Base-by-base conservation (phyloP, 1,139 yeast species). In the Saccharomyces hybrid region DNA sequence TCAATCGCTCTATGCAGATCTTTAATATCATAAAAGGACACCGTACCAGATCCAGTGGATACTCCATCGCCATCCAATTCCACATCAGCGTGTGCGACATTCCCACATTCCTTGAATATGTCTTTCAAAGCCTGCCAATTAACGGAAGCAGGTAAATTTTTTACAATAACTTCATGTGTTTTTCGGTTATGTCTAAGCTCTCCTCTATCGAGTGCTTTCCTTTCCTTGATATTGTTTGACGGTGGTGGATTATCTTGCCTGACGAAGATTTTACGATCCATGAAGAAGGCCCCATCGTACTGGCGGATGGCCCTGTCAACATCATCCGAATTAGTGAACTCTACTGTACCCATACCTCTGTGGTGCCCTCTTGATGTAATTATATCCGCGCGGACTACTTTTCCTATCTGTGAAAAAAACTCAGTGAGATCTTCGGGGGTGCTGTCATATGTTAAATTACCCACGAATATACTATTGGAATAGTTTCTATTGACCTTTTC, bases 341-440 rank as follows among this genome's bases (percentile, higher is more conserved):
- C 98, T 46, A 93, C 97, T 19, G 97, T 88, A 52, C 91, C 95
- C 93, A 85, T 86, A 60, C 99, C 91, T 74, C 95, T 77, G 70
- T 91, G 86, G 65, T 88, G 88, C 54, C 96, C 95, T 62, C 86
- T 80, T 55, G 81, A 78, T n/a, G 86, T 84, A 55, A 91, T 86
- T 54, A 93, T 86, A 69, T 91, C 97, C 2, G 97, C 96, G 61
- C 89, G 81, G 19, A 86, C 79, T 51, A 93, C 88, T 41, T 78
- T 80, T 58, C 95, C 96, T 47, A 84, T 84, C 47, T 71, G 73
- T 16, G 75, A 73, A 67, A 86, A 86, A 60, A 80, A 77, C 25
- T 77, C 82, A 63, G 81, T 80, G 54, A 86, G 74, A 52, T 85
- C 86, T 52, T 75, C 73, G 58, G 86, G 78, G 31, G 82, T 78